phyloP scores from a whole-genome alignment of 2,329 filamentous ascomycete species.

The Lasiodiplodia gonubiensis region DNA sequence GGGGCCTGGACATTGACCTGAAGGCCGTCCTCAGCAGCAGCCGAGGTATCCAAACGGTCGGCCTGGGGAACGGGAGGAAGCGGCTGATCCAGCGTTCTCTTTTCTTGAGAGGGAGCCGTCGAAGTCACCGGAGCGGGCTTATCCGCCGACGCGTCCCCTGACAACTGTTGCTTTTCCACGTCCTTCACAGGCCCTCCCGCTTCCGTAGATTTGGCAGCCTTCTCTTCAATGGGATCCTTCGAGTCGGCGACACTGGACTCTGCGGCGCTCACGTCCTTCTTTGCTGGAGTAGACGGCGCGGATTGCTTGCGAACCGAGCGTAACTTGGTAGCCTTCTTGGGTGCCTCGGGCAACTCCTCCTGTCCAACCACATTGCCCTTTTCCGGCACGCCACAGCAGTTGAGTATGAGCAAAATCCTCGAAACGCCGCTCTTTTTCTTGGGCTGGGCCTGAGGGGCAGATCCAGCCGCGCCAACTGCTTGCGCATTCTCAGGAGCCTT shows the following conservation, averaged over 20 bases:
- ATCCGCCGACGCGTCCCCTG: slow-evolving; percentile 35
- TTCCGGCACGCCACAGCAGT: slow-evolving; percentile 70
- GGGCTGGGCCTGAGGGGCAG: slow-evolving; percentile 38
- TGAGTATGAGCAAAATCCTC: slow-evolving; percentile 60
- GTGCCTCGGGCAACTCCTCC: slow-evolving; percentile 57
- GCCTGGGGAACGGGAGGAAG: slow-evolving; percentile 41
- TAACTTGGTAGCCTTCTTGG: slow-evolving; percentile 48
- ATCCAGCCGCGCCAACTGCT: slow-evolving; percentile 38
- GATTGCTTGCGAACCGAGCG: slow-evolving; percentile 44
- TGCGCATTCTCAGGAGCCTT: slow-evolving; percentile 41
- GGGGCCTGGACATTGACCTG: slow-evolving; percentile 53
- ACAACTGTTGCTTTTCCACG: slow-evolving; percentile 33
- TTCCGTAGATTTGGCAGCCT: slow-evolving; percentile 35
- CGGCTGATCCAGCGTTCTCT: slow-evolving; percentile 30
- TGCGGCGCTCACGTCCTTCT: slow-evolving; percentile 46
- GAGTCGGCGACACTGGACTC: slow-evolving; percentile 54
- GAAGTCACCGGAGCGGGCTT: slow-evolving; percentile 25
- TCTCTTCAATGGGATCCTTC: slow-evolving; percentile 54
- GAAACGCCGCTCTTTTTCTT: slow-evolving; percentile 49
- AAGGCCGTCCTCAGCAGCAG: slow-evolving; percentile 35
- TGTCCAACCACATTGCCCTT: slow-evolving; percentile 59
- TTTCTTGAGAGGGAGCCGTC: slow-evolving; percentile 30
- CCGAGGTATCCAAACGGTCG: slow-evolving; percentile 40
- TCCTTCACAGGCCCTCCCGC: slow-evolving; percentile 32
- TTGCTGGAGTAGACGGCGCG: slow-evolving; percentile 57